Evolutionary conservation across 2,329 filamentous ascomycete genomes (phyloP).

Genomic region (Amauroascus verrucosus): DNA sequence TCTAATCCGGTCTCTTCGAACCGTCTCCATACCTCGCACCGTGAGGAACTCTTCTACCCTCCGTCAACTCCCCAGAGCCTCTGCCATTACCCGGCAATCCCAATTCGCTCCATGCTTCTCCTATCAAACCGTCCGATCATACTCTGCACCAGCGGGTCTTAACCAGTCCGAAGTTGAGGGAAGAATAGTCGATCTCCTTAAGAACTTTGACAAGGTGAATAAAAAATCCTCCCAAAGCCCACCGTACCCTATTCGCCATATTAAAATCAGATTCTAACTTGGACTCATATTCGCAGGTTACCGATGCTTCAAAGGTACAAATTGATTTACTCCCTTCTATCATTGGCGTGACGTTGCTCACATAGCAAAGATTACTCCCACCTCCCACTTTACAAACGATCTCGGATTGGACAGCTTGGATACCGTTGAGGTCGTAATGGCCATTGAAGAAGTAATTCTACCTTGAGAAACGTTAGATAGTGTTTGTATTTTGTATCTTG

Average conservation of each 20-base stretch:
- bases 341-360: conserved; percentile 9
- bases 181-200: conserved; percentile 81
- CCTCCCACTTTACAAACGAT: conserved; percentile 91
- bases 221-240: conserved; percentile 24
- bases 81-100: conserved; percentile 52
- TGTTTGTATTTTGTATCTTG: conserved; percentile 13
- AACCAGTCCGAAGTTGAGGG: conserved; percentile 78
- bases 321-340: not conserved
- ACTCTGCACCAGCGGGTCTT: conserved; percentile 71
- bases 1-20: conserved; percentile 64
- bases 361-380: conserved; percentile 59
- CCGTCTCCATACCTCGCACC: conserved; percentile 41
- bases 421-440: conserved; percentile 99
- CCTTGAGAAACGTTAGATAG: not conserved
- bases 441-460: conserved; percentile 77
- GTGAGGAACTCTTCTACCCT: conserved; percentile 46
- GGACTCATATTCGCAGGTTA: conserved; percentile 24
- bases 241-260: not conserved
- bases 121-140: conserved; percentile 66
- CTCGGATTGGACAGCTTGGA: conserved; percentile 94
- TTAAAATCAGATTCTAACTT: conserved; percentile 17
- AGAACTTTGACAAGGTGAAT: conserved; percentile 99
- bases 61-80: conserved; percentile 47
- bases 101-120: conserved; percentile 52
- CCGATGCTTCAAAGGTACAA: conserved; percentile 48